Evolutionary conservation across 1,284 basidiomycete species (phyloP).

Genomic region (Cystobasidium slooffiae): DNA sequence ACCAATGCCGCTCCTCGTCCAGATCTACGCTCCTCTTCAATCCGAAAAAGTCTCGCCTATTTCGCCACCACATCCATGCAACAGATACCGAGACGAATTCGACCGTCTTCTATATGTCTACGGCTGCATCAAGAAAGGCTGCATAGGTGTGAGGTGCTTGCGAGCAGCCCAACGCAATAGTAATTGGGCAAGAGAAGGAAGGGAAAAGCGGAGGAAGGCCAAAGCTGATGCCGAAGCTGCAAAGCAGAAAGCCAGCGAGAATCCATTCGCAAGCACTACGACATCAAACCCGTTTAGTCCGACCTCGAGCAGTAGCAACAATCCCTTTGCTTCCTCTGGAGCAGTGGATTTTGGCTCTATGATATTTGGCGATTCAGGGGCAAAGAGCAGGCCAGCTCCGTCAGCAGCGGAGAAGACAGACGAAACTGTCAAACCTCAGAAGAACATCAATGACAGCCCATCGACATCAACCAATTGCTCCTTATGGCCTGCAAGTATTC

Average conservation of each 20-base stretch:
- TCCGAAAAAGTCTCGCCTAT: conserved; percentile 8
- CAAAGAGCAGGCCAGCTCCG: not conserved
- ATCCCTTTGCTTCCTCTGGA: conserved; percentile 16
- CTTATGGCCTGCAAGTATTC: not conserved
- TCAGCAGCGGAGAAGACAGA: not conserved
- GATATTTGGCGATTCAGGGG: conserved; percentile 27
- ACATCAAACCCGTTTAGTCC: not conserved
- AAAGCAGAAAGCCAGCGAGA: conserved; percentile 14
- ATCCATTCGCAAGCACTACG: conserved; percentile 30
- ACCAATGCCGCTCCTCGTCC: conserved; percentile 32
- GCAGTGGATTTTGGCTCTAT: conserved; percentile 25
- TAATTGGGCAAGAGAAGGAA: not conserved
- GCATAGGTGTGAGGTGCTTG: conserved; percentile 32
- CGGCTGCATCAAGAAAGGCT: conserved; percentile 38
- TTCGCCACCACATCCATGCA: conserved; percentile 21
- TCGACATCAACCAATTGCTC: not conserved
- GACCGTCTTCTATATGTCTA: conserved; percentile 39
- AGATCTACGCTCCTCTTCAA: conserved; percentile 36
- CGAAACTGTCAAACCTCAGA: not conserved
- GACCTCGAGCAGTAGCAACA: not conserved
- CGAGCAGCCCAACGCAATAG: conserved; percentile 4
- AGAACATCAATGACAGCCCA: not conserved
- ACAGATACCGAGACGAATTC: conserved; percentile 36
- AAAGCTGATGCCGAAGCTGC: conserved; percentile 9
- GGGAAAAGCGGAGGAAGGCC: conserved; percentile 13